phyloP scores from a whole-genome alignment of 148 eudicot genomes.

The Oxyria digyna region DNA sequence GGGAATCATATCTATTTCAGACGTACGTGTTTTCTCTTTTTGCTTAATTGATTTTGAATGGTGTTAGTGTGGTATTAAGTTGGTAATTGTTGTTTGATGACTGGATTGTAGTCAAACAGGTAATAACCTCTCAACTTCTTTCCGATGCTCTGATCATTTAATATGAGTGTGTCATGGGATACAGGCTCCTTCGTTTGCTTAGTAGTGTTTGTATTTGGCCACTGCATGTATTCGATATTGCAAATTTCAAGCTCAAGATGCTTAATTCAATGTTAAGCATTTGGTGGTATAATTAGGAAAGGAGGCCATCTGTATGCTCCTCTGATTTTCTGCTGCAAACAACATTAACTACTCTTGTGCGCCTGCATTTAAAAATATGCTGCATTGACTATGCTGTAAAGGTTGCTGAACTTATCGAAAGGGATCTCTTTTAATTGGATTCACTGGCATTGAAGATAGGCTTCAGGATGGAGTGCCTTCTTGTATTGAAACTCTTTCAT shows the following conservation, averaged over 20 bases:
- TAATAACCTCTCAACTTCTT: background rate
- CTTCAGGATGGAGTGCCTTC: conserved; percentile 98
- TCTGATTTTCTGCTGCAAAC: no score
- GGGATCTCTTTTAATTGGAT: conserved; percentile 79
- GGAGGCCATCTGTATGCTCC: no score
- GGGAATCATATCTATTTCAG: conserved; percentile 73
- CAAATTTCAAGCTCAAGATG: background rate
- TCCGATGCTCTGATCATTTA: background rate
- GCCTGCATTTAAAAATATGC: no score
- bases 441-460: conserved; percentile 96
- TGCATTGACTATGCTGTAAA: conserved; percentile 28
- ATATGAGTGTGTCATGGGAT: background rate
- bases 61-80: background rate
- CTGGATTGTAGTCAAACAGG: background rate
- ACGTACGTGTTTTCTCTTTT: conserved; percentile 24
- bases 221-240: background rate
- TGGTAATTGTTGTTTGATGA: background rate
- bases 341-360: no score
- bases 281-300: no score
- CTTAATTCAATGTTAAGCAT: background rate
- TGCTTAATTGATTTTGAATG: background rate
- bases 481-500: conserved; percentile 86
- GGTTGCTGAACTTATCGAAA: conserved; percentile 92
- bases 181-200: background rate
- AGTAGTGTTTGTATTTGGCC: background rate